phyloP scores from a whole-genome alignment of 345 rosid species.

The Corchorus capsularis region DNA sequence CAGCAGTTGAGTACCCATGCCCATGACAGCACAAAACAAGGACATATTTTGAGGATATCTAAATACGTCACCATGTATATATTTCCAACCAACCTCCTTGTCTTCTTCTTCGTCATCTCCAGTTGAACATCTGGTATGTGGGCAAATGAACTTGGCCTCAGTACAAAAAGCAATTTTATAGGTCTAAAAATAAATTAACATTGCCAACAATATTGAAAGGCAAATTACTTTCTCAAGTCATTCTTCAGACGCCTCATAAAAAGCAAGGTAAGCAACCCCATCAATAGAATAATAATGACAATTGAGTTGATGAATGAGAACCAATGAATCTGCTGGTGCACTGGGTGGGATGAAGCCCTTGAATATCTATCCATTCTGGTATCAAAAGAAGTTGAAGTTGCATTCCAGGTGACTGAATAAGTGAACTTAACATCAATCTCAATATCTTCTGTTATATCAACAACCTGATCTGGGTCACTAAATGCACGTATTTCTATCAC shows the following conservation, averaged over 20 bases:
- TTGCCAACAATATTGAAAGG: slow-evolving; percentile 8
- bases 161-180: background rate
- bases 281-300: slow-evolving; percentile 49
- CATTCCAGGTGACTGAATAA: slow-evolving; percentile 78
- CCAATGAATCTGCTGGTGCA: slow-evolving; percentile 61
- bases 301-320: slow-evolving; percentile 69
- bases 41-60: slow-evolving; percentile 61
- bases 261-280: slow-evolving; percentile 58
- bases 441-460: slow-evolving; percentile 67
- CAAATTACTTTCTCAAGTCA: slow-evolving; percentile 61
- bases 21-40: slow-evolving; percentile 74
- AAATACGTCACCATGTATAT: slow-evolving; percentile 73
- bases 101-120: slow-evolving; percentile 85
- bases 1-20: slow-evolving; percentile 75
- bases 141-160: slow-evolving; percentile 15
- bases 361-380: slow-evolving; percentile 70
- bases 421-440: slow-evolving; percentile 64
- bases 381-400: slow-evolving; percentile 46
- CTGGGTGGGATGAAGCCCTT: slow-evolving; percentile 49
- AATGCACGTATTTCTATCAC: slow-evolving; percentile 60
- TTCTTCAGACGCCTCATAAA: slow-evolving; percentile 66
- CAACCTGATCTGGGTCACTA: slow-evolving; percentile 60
- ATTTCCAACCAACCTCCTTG: slow-evolving; percentile 80
- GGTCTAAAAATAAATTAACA: background rate
- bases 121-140: slow-evolving; percentile 44